Conservation (phyloP, 129 eudicot genomes). For the Dittrichia graveolens region DNA sequence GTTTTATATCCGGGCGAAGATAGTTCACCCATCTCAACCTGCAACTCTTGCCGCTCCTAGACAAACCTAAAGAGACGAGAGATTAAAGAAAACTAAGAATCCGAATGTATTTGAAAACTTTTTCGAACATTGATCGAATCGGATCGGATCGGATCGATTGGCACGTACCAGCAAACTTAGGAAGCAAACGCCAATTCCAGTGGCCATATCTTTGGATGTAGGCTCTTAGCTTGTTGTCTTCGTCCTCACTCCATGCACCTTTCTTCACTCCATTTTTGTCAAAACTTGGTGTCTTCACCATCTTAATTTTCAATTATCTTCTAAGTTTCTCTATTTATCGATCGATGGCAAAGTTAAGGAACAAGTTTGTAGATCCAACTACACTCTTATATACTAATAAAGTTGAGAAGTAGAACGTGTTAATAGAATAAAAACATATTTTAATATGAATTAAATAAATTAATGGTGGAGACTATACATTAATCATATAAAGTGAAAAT, state of each 20-base stretch:
- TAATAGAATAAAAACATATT: conserved; percentile 1
- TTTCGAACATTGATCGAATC: not conserved
- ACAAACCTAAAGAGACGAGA: conserved; percentile 28
- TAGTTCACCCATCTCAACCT: conserved; percentile 47
- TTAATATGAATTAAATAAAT: not conserved
- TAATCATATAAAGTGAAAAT: conserved; percentile 15
- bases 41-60: conserved; percentile 47
- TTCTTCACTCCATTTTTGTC: conserved; percentile 56
- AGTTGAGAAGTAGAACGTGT: conserved; percentile 26
- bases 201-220: conserved; percentile 58
- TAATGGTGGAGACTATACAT: not conserved
- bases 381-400: conserved; percentile 31
- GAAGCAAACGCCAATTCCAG: conserved; percentile 73
- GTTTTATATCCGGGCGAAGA: conserved; percentile 43
- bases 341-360: not conserved
- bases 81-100: conserved; percentile 2
- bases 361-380: conserved; percentile 24
- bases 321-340: conserved; percentile 13
- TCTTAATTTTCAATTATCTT: conserved; percentile 21
- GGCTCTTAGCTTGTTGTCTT: conserved; percentile 60
- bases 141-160: not conserved
- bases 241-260: conserved; percentile 73
- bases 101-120: not conserved
- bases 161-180: conserved; percentile 57
- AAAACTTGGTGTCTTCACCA: conserved; percentile 53